phyloP scores from a whole-genome alignment of 192 early-diverging fungal species.

The Obelidium mucronatum region DNA sequence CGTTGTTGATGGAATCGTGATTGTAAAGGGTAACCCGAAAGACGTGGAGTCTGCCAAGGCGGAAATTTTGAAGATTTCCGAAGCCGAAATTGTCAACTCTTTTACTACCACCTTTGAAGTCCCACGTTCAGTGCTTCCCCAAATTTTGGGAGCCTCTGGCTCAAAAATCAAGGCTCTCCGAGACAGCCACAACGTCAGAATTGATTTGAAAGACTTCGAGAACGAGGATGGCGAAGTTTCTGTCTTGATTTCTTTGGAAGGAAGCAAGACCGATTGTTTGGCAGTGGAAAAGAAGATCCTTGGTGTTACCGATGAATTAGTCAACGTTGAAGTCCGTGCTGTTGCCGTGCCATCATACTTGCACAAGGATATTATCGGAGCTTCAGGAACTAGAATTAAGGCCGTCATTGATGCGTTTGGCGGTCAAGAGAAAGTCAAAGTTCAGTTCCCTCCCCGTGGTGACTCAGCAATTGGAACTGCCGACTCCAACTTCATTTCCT shows the following conservation, averaged over 20 bases:
- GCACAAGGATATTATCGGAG: constrained; percentile 84
- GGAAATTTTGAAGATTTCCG: constrained; percentile 83
- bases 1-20: constrained; percentile 61
- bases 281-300: constrained; percentile 48
- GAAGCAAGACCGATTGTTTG: constrained; percentile 42
- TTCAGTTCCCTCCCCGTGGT: constrained; percentile 51
- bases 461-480: constrained; percentile 31
- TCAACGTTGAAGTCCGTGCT: constrained; percentile 62
- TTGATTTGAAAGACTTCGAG: constrained; percentile 69
- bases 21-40: constrained; percentile 83
- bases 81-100: constrained; percentile 73
- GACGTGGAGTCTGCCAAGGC: constrained; percentile 80
- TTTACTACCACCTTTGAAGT: constrained; percentile 71
- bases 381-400: constrained; percentile 73
- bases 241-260: constrained; percentile 52
- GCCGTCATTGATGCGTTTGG: constrained; percentile 63
- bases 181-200: constrained; percentile 63
- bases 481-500: constrained; percentile 41
- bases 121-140: constrained; percentile 69
- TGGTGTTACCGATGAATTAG: constrained; percentile 59
- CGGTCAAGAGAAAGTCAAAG: constrained; percentile 55
- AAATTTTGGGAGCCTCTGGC: constrained; percentile 81
- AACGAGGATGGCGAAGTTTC: constrained; percentile 48
- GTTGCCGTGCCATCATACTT: constrained; percentile 77
- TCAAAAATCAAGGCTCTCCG: constrained; percentile 73